Percentiles rank a stretch among this genome's conserved stretches.
phyloP scores from a whole-genome alignment of 2,329 filamentous ascomycete species.

The Leptosphaerulina australis region DNA sequence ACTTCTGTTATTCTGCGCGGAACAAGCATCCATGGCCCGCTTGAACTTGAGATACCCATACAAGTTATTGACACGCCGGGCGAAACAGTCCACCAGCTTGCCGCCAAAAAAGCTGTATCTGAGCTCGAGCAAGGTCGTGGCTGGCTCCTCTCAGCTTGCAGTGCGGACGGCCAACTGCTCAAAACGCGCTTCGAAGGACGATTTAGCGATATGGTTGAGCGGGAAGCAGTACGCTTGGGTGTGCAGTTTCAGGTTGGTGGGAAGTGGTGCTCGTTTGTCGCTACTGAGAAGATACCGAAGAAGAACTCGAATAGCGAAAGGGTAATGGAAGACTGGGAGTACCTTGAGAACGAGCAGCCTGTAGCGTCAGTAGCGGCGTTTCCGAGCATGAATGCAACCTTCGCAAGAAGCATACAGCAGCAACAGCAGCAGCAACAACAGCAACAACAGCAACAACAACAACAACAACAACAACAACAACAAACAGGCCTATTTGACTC shows the following conservation, averaged over 20 bases:
- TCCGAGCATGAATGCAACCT: too few relatives aligned
- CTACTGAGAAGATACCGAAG: conserved; percentile 57
- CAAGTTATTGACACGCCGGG: conserved; percentile 54
- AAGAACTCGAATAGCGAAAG: neutral
- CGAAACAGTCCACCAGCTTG: conserved; percentile 71
- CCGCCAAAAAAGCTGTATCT: conserved; percentile 68
- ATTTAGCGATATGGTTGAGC: conserved; percentile 66
- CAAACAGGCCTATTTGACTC: neutral
- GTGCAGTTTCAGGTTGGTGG: conserved; percentile 69
- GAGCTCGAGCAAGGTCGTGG: conserved; percentile 74
- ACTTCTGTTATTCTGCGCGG: conserved; percentile 65
- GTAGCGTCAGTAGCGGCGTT: neutral
- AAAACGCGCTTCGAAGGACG: conserved; percentile 55
- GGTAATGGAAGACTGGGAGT: conserved; percentile 30
- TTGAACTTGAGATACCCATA: conserved; percentile 70
- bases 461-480: neutral
- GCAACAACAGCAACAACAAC: neutral
- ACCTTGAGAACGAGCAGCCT: conserved; percentile 29
- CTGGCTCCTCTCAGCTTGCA: conserved; percentile 56
- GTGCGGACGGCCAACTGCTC: conserved; percentile 46
- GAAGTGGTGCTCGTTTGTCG: conserved; percentile 76
- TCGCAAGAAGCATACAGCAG: neutral
- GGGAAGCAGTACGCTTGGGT: conserved; percentile 70
- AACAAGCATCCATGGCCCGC: conserved; percentile 62
- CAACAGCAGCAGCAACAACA: neutral